These are phyloP conservation scores for Millerozyma miso DNA, from an alignment of 805 yeast genomes.

Conservation along the genomic window DNA sequence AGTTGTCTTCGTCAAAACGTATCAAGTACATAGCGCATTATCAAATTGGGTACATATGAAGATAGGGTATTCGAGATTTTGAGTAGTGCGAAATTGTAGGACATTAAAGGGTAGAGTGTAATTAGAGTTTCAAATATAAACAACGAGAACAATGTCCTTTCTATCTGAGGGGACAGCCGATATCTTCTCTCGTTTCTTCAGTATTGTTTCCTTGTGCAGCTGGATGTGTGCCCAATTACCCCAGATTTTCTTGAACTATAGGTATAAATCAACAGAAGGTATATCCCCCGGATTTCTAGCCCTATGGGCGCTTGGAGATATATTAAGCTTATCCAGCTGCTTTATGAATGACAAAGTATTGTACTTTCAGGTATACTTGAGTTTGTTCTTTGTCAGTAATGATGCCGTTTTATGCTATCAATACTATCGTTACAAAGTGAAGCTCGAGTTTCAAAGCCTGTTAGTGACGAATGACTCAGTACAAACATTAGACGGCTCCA, in stretches of 20 bases:
- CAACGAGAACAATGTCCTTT: neutral
- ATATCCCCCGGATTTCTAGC: conserved; percentile 55
- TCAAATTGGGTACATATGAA: no score
- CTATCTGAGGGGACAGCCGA: conserved; percentile 1
- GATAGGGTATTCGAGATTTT: no score
- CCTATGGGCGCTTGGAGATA: conserved; percentile 66
- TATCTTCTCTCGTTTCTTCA: conserved; percentile 24
- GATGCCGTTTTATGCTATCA: conserved; percentile 38
- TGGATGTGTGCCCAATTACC: conserved; percentile 79
- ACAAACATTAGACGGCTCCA: neutral
- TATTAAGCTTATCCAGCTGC: conserved; percentile 47
- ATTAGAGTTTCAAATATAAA: neutral
- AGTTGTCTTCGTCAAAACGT: neutral
- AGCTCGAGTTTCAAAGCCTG: neutral
- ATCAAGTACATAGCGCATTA: no score
- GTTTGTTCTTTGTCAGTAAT: conserved; percentile 36
- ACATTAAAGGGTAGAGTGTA: neutral
- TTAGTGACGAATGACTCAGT: neutral
- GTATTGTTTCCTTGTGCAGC: conserved; percentile 43
- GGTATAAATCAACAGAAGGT: conserved; percentile 61
- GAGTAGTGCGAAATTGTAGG: neutral
- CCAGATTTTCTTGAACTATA: conserved; percentile 59
- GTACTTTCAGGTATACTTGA: conserved; percentile 35
- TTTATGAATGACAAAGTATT: conserved; percentile 34
- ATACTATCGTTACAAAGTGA: conserved; percentile 32